phyloP scores from a whole-genome alignment of 768 basidiomycete species.

The Mycena indigotica region DNA sequence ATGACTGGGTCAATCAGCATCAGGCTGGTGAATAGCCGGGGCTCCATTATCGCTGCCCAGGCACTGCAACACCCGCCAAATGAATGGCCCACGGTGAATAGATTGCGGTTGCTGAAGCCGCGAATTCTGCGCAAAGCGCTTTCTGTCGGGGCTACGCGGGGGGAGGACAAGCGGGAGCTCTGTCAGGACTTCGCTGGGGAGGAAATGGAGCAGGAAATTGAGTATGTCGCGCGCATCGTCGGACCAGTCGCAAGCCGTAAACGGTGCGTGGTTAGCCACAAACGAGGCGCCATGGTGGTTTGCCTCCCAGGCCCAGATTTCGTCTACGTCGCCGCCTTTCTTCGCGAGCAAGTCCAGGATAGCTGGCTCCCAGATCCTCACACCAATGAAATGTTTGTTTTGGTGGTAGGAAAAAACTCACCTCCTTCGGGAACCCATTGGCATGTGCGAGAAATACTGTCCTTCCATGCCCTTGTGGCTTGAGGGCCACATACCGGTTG shows the following conservation, averaged over 20 bases:
- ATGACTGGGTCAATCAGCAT: constrained; percentile 83
- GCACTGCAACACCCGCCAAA: constrained; percentile 79
- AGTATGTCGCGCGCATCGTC: neutral
- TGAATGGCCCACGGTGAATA: constrained; percentile 81
- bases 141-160: constrained; percentile 47
- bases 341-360: constrained; percentile 52
- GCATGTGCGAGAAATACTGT: constrained; percentile 83
- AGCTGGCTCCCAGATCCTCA: constrained; percentile 74
- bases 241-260: constrained; percentile 45
- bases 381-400: neutral
- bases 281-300: constrained; percentile 86
- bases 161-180: constrained; percentile 56
- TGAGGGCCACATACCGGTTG: constrained; percentile 65
- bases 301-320: constrained; percentile 83
- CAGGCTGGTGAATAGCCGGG: constrained; percentile 69
- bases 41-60: constrained; percentile 65
- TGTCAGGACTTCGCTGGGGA: constrained; percentile 47
- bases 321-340: constrained; percentile 51
- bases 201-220: constrained; percentile 62
- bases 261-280: constrained; percentile 64
- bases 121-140: constrained; percentile 41
- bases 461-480: constrained; percentile 20
- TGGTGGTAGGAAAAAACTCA: constrained; percentile 28
- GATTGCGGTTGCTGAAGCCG: constrained; percentile 55
- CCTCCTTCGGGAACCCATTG: constrained; percentile 90